Base-by-base conservation (phyloP, 2,329 filamentous ascomycete species). In the Paramyrothecium roridum region DNA sequence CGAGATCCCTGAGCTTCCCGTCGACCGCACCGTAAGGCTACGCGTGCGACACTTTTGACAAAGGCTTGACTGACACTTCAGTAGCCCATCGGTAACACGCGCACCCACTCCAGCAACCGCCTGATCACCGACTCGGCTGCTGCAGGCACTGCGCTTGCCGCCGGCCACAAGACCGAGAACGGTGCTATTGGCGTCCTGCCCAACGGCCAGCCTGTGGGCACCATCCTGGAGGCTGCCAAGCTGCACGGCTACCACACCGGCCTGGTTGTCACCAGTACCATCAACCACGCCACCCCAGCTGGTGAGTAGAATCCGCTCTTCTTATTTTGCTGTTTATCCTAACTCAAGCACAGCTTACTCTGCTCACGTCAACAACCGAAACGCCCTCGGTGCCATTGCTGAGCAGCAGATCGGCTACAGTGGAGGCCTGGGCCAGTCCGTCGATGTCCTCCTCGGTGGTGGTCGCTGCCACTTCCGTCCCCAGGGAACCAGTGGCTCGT, bases 391-490 rank as follows among this genome's bases (percentile, higher is more conserved):
- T 52, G 63, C 66, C 46, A 73, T 74, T 49, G 71, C 70, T 3
- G 69, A 67, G 20, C 71, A 73, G 40, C 65, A 71, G 52, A 64
- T 73, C 47, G 70, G 72, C 10, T 56, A 55, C 55, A 65, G 63
- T 16, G 69, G 73, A 56, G 70, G 70, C 1, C 63, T 74, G 7
- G 66, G 67, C 17, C 65, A 67, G 8, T 63, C 61, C 21, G 71
- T 73, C 12, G 72, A 74, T 56, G 57, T 73, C 22, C 58, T 73
- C 16, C 56, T 74, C 50, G 72, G 72, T 30, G 72, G 72, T 10
- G 72, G 72, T 12, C 65, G 64, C 50, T 74, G 72, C 58, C 71
- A 71, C 60, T 74, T 73, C 65, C 69, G 68, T 53, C 71, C 72
- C 16, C 57, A 66, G 17, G 67, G 64, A 8, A 65, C 69, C n/a